phyloP scores from a whole-genome alignment of 257 asterid genomes.

The Przewalskia tangutica region DNA sequence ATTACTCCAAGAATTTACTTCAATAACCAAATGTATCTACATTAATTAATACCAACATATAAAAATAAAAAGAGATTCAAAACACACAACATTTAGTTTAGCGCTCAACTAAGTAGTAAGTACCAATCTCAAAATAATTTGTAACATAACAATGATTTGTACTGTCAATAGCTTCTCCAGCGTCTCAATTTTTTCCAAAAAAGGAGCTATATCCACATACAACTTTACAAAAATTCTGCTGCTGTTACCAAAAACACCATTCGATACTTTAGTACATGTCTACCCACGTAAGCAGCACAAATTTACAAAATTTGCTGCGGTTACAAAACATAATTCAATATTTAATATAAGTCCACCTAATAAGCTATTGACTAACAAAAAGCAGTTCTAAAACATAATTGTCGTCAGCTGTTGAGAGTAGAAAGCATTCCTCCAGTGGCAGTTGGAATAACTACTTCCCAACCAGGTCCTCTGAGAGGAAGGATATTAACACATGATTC shows the following conservation, averaged over 20 bases:
- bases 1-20: no score
- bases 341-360: not conserved
- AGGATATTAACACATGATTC: conserved; percentile 6
- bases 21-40: not conserved
- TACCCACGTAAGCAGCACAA: not conserved
- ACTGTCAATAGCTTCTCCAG: not conserved
- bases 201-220: not conserved
- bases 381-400: not conserved
- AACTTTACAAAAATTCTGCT: not conserved
- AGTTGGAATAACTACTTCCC: conserved; percentile 91
- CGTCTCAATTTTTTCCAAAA: not conserved
- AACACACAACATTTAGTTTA: not conserved
- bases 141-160: not conserved
- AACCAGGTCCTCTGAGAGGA: conserved; percentile 96
- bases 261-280: not conserved
- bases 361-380: not conserved
- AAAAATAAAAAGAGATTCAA: not conserved
- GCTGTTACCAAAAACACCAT: not conserved
- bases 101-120: not conserved
- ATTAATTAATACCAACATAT: not conserved
- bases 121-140: not conserved
- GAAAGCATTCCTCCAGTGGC: conserved; percentile 82
- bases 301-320: not conserved
- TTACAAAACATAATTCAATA: not conserved
- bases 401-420: conserved; percentile 48